Conservation (phyloP, 441 rosid species). For the Jatropha podagrica region DNA sequence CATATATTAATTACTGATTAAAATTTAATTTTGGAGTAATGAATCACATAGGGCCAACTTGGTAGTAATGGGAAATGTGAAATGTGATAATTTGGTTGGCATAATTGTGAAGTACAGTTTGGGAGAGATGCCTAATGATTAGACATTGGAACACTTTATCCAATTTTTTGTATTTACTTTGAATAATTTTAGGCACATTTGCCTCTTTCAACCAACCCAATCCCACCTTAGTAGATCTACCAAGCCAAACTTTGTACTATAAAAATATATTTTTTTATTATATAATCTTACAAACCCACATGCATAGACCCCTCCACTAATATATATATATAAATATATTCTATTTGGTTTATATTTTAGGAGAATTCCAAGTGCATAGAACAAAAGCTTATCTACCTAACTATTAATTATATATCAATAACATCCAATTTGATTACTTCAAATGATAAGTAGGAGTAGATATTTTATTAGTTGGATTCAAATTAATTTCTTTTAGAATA, state of each 20-base stretch:
- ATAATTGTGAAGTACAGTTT: not conserved
- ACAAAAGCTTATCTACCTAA: too few species aligned
- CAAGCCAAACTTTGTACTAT: not conserved
- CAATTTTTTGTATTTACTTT: not conserved
- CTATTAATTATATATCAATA: too few species aligned
- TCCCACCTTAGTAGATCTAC: not conserved
- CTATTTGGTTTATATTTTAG: not conserved
- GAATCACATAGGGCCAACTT: not conserved
- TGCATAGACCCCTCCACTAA: not conserved
- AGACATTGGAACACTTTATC: not conserved
- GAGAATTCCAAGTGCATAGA: too few species aligned
- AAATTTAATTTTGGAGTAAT: not conserved
- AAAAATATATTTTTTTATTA: not conserved
- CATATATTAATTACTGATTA: too few species aligned
- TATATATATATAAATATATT: not conserved
- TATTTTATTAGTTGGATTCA: too few species aligned
- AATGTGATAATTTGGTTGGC: not conserved
- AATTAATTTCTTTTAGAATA: too few species aligned
- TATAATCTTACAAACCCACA: not conserved
- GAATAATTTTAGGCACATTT: conserved; percentile 6
- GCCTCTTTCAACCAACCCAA: conserved; percentile 8
- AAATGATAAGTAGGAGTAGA: too few species aligned
- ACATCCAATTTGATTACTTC: too few species aligned
- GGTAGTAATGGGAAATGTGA: not conserved
- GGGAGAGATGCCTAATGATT: not conserved